Percentiles rank a stretch among this genome's conserved stretches.
Evolutionary conservation across 139 green algal genomes (phyloP).

Genomic region (Chlamydomonas eustigma): DNA sequence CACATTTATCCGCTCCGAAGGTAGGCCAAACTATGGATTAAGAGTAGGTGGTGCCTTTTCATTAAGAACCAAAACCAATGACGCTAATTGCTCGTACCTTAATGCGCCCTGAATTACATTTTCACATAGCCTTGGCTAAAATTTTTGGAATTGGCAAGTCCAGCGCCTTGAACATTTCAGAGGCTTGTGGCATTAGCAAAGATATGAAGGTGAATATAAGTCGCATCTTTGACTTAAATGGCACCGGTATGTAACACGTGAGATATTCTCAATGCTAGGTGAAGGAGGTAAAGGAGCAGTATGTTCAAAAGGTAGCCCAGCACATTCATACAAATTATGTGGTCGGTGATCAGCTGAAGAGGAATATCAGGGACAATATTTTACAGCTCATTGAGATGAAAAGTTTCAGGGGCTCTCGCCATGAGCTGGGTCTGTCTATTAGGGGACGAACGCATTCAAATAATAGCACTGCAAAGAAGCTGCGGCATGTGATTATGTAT

Average conservation of each 20-base stretch:
- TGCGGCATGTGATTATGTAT: constrained; percentile 22
- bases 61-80: no score
- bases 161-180: constrained; percentile 14
- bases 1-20: no score
- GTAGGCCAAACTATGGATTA: no score
- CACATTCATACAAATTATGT: constrained; percentile 36
- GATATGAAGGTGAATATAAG: constrained; percentile 43
- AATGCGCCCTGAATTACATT: constrained; percentile 6
- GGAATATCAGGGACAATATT: constrained; percentile 26
- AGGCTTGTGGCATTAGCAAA: constrained; percentile 40
- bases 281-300: constrained; percentile 40
- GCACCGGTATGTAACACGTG: background rate
- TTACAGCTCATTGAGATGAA: constrained; percentile 19
- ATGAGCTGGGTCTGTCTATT: constrained; percentile 21
- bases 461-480: constrained; percentile 18
- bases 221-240: no score
- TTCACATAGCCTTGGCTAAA: constrained; percentile 19
- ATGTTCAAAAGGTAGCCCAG: constrained; percentile 26
- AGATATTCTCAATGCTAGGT: constrained; percentile 23
- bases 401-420: constrained; percentile 7
- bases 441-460: constrained; percentile 19
- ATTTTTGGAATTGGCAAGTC: constrained; percentile 26
- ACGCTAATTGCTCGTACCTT: constrained; percentile 10
- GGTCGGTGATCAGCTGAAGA: constrained; percentile 32
- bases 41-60: no score